Conservation (phyloP, 306 rosid species). For the Ceratonia siliqua region DNA sequence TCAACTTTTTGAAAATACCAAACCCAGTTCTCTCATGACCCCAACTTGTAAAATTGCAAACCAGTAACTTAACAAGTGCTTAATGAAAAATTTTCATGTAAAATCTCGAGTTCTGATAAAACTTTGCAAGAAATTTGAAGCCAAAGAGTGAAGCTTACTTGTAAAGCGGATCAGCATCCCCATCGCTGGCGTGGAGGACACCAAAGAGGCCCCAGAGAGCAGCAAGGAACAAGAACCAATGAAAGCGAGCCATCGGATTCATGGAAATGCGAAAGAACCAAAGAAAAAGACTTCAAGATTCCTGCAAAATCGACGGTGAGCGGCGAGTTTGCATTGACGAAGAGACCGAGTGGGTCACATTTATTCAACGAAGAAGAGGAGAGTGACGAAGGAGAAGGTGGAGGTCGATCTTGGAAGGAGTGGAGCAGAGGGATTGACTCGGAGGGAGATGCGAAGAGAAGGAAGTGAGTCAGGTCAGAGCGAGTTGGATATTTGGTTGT, state of each 20-base stretch:
- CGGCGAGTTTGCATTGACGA: conserved; percentile 16
- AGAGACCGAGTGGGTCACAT: conserved; percentile 24
- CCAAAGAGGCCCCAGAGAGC: conserved; percentile 32
- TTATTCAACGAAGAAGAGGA: not conserved
- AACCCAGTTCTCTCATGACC: not conserved
- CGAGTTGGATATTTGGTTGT: not conserved
- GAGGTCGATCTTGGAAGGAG: conserved; percentile 9
- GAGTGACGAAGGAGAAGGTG: not conserved
- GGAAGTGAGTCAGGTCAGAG: not conserved
- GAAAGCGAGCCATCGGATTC: conserved; percentile 51
- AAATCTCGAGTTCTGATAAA: not conserved
- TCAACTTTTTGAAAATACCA: not conserved
- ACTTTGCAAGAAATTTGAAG: not conserved
- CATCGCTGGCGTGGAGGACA: conserved; percentile 46
- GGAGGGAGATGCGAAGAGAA: not conserved
- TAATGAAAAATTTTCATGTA: not conserved
- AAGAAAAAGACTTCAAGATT: not conserved
- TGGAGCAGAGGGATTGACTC: not conserved
- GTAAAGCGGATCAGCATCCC: conserved; percentile 71
- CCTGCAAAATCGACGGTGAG: conserved; percentile 32
- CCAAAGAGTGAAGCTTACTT: conserved; percentile 27
- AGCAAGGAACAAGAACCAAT: conserved; percentile 39
- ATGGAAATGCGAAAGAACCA: conserved; percentile 39
- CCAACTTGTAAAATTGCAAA: not conserved
- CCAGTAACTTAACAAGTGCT: not conserved